Evolutionary conservation across 495 filamentous ascomycete genomes (phyloP).

Genomic region (Rhypophila decipiens): DNA sequence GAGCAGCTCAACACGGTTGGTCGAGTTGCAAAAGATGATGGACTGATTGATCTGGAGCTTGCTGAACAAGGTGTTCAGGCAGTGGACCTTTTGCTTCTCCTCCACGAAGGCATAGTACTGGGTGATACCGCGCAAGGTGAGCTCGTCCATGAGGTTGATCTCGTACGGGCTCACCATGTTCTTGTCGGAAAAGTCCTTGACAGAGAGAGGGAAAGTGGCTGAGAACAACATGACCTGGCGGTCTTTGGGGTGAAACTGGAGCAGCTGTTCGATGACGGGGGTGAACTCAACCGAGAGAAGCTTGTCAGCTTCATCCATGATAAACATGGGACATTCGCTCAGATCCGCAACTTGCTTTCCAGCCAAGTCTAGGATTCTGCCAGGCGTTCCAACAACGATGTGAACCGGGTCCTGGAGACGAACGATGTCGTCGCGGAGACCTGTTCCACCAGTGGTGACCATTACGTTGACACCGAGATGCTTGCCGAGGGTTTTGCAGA

Average conservation of each 20-base stretch:
- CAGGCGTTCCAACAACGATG: conserved; percentile 95
- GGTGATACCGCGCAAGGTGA: conserved; percentile 94
- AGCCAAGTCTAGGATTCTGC: conserved; percentile 88
- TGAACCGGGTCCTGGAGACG: conserved; percentile 90
- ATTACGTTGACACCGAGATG: conserved; percentile 97
- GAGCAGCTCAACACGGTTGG: conserved; percentile 92
- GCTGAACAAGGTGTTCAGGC: conserved; percentile 95
- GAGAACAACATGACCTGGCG: conserved; percentile 99
- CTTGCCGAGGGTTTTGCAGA: conserved; percentile 96
- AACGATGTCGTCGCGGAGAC: conserved; percentile 93
- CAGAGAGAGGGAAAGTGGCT: conserved; percentile 91
- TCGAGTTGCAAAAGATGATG: conserved; percentile 99
- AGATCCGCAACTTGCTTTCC: conserved; percentile 93
- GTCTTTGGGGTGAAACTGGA: conserved; percentile 90
- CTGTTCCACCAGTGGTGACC: conserved; percentile 95
- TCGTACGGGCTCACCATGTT: conserved; percentile 94
- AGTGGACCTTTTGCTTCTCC: conserved; percentile 99
- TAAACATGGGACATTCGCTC: conserved; percentile 93
- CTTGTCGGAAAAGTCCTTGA: conserved; percentile 97
- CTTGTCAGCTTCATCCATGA: conserved; percentile 99
- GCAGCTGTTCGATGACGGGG: conserved; percentile 89
- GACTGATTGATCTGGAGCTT: conserved; percentile 99
- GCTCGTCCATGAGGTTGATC: conserved; percentile 99
- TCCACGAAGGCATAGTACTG: conserved; percentile 99
- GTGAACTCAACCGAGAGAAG: conserved; percentile 94